Conservation (phyloP, 106 monocot species). For the Gastrodia elata region DNA sequence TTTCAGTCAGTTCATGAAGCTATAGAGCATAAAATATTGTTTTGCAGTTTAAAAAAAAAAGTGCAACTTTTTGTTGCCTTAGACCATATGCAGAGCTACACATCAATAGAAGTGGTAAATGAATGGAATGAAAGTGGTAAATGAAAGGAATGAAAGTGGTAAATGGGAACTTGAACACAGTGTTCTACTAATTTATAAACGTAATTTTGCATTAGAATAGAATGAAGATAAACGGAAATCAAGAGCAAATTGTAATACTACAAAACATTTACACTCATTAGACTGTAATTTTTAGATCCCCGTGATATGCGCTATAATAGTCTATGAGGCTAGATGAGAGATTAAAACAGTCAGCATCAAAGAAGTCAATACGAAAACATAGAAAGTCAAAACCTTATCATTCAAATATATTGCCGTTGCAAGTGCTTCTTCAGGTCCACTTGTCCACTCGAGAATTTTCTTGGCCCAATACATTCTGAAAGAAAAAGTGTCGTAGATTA, state of each 20-base stretch:
- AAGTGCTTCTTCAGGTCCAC: constrained; percentile 91
- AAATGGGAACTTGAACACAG: neutral
- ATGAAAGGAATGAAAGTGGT: neutral
- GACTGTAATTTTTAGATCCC: neutral
- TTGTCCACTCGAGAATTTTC: constrained; percentile 99
- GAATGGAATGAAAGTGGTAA: neutral
- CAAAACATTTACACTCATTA: neutral
- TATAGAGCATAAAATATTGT: neutral
- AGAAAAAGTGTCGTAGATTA: neutral
- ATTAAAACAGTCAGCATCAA: neutral
- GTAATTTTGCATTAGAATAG: neutral
- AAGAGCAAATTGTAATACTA: neutral
- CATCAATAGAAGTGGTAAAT: neutral
- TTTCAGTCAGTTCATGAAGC: constrained; percentile 5
- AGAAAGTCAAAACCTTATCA: constrained; percentile 62
- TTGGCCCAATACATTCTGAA: constrained; percentile 99
- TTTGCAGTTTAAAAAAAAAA: neutral
- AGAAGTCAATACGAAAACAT: neutral
- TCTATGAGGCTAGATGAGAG: neutral
- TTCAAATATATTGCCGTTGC: constrained; percentile 80
- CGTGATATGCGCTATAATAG: neutral
- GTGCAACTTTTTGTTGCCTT: neutral
- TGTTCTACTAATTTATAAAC: neutral
- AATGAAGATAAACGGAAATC: neutral
- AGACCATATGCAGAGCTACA: neutral